Evolutionary conservation across 148 eudicot species (phyloP), one percentile per base, ranked within the genome.

Genomic region (Euryodendron excelsum): DNA sequence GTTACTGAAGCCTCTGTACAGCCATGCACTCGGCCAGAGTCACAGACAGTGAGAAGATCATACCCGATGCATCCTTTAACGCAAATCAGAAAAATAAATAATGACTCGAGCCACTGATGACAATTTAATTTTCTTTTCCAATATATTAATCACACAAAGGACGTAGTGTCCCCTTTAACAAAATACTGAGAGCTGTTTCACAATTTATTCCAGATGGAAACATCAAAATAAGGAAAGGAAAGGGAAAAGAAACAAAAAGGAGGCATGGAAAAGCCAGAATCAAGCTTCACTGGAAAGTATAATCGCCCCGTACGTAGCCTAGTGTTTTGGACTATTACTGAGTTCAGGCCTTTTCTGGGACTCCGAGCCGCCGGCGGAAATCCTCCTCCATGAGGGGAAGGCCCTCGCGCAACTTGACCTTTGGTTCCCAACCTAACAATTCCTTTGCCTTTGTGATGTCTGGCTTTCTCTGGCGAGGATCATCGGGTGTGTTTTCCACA

Each of bases 401-500:
- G 28, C 99, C 99, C 13, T 93, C 98, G 1, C 91, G 84, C 76
- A 93, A 62, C 78, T 88, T 86, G 69, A 96, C 75, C 88, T 89
- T 96, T 3, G 99, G 97, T 74, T 93, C 99, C 99, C 99, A 96
- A 10, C 98, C 95, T 2, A 96, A 86, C 56, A 96, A 68, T 77
- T 89, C 96, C 74, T 87, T 90, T 5, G 99, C 99, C 81, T 90
- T 91, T 34, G 89, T 86, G 77, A 93, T 96, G 79, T 88, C 94
- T 0, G 99, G 99, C 67, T 91, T 93, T 80, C 99, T 91, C 74
- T 95, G 97, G 73, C 97, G 92, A 28, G 99, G 99, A 84, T 95
- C 97, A 77, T 95, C 98, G 0, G 98, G 97, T 0, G 98, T 93
- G 82, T 96, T 93, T 66, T 96, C 98, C 74, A 89, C 97, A 2